Percentiles rank a stretch among this genome's conserved stretches.
These are phyloP conservation scores for Mrakia frigida DNA, from an alignment of 768 basidiomycete species.

Conservation along the genomic window DNA sequence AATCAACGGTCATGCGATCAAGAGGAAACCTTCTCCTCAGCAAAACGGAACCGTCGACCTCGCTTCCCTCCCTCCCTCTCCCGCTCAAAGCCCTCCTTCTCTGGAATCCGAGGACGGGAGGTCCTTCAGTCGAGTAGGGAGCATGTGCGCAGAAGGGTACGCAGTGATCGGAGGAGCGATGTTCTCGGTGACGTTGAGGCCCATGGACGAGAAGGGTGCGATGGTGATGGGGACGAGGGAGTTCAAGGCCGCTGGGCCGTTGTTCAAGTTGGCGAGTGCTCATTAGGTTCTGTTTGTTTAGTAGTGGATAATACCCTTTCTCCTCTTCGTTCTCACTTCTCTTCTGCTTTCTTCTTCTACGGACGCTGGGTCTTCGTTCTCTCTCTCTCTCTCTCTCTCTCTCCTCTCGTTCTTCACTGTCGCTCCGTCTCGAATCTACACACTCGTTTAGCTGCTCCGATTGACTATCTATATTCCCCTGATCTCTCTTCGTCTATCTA, in stretches of 20 bases:
- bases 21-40: too few species aligned
- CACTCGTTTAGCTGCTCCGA: not conserved
- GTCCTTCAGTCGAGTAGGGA: not conserved
- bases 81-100: not conserved
- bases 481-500: too few species aligned
- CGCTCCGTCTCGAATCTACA: not conserved
- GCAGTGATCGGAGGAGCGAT: conserved; percentile 30
- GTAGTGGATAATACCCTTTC: not conserved
- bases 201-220: conserved; percentile 30
- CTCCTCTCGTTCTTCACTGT: not conserved
- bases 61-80: not conserved
- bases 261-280: conserved; percentile 14
- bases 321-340: not conserved
- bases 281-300: not conserved
- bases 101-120: not conserved
- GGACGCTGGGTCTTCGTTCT: too few species aligned
- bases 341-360: not conserved
- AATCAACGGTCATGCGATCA: too few species aligned
- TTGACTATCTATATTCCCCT: too few species aligned
- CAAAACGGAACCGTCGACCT: not conserved
- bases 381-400: not conserved
- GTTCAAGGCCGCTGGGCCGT: conserved; percentile 20
- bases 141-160: conserved; percentile 22
- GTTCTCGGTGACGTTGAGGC: conserved; percentile 26
- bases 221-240: conserved; percentile 20